These are phyloP conservation scores for Eutrema yunnanense DNA, from an alignment of 345 rosid species.

Conservation along the genomic window DNA sequence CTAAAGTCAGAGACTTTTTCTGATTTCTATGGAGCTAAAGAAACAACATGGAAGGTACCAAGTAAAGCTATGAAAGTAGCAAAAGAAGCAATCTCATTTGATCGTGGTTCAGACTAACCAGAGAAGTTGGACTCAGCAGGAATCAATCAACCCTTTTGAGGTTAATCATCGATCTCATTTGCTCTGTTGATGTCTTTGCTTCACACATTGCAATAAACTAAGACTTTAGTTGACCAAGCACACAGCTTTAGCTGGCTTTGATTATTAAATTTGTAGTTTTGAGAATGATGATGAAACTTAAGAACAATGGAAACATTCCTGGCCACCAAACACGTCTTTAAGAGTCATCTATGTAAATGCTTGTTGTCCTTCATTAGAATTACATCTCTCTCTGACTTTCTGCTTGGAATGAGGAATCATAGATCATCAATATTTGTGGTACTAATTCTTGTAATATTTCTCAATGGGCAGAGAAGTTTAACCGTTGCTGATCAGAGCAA, in stretches of 20 bases:
- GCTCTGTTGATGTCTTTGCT: not conserved
- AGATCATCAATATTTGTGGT: not conserved
- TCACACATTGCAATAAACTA: not conserved
- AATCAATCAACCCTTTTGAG: not conserved
- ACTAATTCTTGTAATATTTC: not conserved
- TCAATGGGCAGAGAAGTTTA: conserved; percentile 2
- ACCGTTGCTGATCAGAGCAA: not conserved
- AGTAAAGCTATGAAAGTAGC: too few relatives aligned
- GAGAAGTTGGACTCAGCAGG: not conserved
- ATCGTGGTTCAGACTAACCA: not conserved
- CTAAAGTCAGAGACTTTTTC: too few relatives aligned
- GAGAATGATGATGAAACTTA: too few relatives aligned
- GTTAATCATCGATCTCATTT: not conserved
- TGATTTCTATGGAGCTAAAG: too few relatives aligned
- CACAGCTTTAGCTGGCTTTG: not conserved
- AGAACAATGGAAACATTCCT: not conserved
- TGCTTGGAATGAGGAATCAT: not conserved
- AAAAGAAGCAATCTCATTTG: not conserved
- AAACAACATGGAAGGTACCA: too few relatives aligned
- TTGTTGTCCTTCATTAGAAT: not conserved
- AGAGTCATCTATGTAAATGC: not conserved
- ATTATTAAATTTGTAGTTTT: not conserved
- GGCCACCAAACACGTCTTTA: not conserved
- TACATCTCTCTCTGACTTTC: not conserved
- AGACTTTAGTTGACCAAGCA: not conserved